A percentile compares a stretch with the other conserved stretches of the same genome.
phyloP scores from a whole-genome alignment of 2,329 filamentous ascomycete genomes.

The Lecanosticta acicola region DNA sequence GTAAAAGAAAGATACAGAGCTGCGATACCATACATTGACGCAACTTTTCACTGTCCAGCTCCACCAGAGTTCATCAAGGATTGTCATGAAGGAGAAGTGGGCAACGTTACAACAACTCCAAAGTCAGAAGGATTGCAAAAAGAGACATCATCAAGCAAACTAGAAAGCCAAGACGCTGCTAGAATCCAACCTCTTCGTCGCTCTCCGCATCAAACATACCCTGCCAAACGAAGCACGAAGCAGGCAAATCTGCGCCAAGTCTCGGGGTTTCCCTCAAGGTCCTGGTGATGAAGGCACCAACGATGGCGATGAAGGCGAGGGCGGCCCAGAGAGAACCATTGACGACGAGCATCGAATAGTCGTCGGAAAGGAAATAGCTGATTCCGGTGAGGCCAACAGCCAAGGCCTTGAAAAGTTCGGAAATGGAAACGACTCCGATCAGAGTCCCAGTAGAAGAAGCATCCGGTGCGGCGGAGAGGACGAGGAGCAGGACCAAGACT shows the following conservation, averaged over 20 bases:
- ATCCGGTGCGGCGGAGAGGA: constrained; percentile 45
- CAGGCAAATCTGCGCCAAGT: constrained; percentile 41
- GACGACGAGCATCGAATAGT: constrained; percentile 39
- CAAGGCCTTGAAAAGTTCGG: constrained; percentile 43
- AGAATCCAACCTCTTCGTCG: constrained; percentile 22
- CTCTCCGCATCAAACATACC: constrained; percentile 42
- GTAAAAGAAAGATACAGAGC: no score
- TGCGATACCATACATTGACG: no score
- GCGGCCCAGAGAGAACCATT: constrained; percentile 44
- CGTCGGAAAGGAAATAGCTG: constrained; percentile 42
- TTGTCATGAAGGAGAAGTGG: constrained; percentile 8
- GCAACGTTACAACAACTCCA: constrained; percentile 5
- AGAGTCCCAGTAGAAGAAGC: constrained; percentile 44
- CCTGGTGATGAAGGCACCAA: constrained; percentile 41
- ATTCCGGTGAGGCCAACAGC: constrained; percentile 43
- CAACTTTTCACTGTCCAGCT: no score
- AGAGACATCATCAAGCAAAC: no score
- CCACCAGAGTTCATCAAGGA: neutral
- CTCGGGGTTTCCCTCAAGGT: constrained; percentile 42
- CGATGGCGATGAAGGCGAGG: constrained; percentile 37
- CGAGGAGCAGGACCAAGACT: constrained; percentile 42
- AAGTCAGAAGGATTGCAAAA: constrained; percentile 2
- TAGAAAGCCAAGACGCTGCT: neutral
- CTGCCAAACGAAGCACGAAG: constrained; percentile 42
- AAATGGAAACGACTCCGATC: constrained; percentile 45